These are phyloP conservation scores for Penicillium sp. DNA, from an alignment of 2,329 filamentous ascomycete genomes.

Conservation along the genomic window DNA sequence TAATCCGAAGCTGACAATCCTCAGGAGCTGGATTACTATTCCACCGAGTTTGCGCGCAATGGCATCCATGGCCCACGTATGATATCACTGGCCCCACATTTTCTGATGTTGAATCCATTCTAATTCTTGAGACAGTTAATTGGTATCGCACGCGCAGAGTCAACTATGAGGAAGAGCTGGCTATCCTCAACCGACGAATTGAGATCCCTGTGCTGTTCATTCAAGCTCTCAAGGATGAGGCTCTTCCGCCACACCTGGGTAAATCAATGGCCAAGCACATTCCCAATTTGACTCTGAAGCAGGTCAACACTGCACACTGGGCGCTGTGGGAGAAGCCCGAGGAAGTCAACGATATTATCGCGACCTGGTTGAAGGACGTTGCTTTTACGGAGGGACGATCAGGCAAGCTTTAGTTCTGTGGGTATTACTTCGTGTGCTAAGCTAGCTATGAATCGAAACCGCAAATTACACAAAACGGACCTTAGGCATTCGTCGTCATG, in stretches of 20 bases:
- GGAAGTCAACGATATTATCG: conserved; percentile 68
- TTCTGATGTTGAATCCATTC: background rate
- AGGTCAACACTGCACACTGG: conserved; percentile 78
- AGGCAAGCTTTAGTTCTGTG: conserved; percentile 41
- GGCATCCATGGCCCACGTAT: conserved; percentile 72
- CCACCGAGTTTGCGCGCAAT: conserved; percentile 65
- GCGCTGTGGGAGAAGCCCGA: conserved; percentile 70
- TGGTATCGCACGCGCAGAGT: conserved; percentile 77
- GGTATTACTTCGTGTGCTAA: too few relatives aligned
- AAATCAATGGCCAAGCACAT: conserved; percentile 68
- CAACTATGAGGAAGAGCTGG: conserved; percentile 73
- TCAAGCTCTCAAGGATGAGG: conserved; percentile 66
- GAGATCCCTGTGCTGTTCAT: conserved; percentile 71
- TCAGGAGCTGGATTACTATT: conserved; percentile 73
- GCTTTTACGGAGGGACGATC: conserved; percentile 46
- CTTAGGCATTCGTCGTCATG: background rate
- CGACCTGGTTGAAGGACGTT: conserved; percentile 63
- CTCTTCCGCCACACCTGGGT: conserved; percentile 71
- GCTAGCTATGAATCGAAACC: background rate
- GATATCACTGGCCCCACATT: conserved; percentile 17
- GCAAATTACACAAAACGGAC: background rate
- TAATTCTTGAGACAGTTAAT: conserved; percentile 54
- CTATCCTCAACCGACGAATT: conserved; percentile 44
- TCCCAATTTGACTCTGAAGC: conserved; percentile 60
- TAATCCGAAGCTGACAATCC: conserved; percentile 1